Evolutionary conservation across 345 rosid species (phyloP).

Genomic region (Citrus glauca): DNA sequence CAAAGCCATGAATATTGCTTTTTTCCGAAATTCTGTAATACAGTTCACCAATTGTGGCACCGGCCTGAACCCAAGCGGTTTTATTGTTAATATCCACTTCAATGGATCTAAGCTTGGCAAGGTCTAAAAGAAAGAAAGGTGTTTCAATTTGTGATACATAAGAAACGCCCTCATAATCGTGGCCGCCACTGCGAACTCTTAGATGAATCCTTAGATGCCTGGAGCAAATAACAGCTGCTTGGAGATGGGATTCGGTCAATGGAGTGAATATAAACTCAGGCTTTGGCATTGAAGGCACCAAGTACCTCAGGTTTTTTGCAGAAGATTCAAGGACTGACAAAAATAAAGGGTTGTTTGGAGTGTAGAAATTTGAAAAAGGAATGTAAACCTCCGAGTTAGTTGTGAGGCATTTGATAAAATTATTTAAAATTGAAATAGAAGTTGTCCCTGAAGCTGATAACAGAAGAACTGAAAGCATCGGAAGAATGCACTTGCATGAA

Average conservation of each 20-base stretch:
- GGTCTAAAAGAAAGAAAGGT: constrained; percentile 29
- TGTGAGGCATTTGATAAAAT: too few species aligned
- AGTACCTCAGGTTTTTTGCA: constrained; percentile 5
- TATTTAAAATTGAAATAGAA: too few species aligned
- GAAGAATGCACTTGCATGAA: too few species aligned
- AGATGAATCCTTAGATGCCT: constrained; percentile 17
- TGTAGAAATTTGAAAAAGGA: background rate
- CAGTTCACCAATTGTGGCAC: constrained; percentile 33
- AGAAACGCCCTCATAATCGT: constrained; percentile 30
- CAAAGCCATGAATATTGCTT: constrained; percentile 23
- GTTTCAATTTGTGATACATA: constrained; percentile 24
- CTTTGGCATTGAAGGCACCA: constrained; percentile 19
- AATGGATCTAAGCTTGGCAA: constrained; percentile 18
- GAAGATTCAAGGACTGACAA: background rate
- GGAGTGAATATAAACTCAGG: constrained; percentile 25
- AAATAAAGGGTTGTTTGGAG: background rate
- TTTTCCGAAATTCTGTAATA: constrained; percentile 21
- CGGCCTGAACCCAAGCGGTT: constrained; percentile 32
- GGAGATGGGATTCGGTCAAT: constrained; percentile 17
- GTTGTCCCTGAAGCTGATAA: too few species aligned
- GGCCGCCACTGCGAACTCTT: constrained; percentile 30
- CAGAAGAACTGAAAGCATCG: too few species aligned
- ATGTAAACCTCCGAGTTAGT: too few species aligned
- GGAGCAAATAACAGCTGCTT: constrained; percentile 23
- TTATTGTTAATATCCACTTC: constrained; percentile 5